A percentile compares a stretch with the other conserved stretches of the same genome.
Conservation (phyloP, 805 yeast species). For the Kuraishia floccosa region DNA sequence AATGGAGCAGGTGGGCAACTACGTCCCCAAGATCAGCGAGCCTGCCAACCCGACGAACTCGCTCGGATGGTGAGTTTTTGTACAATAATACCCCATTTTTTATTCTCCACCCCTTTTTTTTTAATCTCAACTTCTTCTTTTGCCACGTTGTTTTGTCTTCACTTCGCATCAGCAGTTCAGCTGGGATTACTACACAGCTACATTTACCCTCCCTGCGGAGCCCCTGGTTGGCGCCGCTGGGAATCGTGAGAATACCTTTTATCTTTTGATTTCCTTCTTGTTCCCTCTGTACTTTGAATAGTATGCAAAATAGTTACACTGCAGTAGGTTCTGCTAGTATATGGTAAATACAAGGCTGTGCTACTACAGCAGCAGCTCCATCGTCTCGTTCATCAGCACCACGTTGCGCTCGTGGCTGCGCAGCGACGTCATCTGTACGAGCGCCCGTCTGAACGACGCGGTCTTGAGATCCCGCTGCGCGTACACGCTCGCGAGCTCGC, state of each 20-base stretch:
- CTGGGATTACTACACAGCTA: not conserved
- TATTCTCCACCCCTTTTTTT: not conserved
- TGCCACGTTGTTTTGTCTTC: not conserved
- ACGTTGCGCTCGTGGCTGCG: slow-evolving; percentile 1
- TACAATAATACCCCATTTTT: not conserved
- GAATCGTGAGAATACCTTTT: no score
- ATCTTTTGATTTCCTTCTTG: no score
- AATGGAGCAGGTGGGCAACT: slow-evolving; percentile 16
- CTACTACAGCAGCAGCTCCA: slow-evolving; percentile 1
- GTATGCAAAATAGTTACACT: no score
- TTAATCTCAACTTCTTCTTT: not conserved
- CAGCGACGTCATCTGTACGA: no score
- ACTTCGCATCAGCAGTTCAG: not conserved
- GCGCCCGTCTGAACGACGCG: no score
- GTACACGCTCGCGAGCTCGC: no score
- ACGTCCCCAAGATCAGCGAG: slow-evolving; percentile 40
- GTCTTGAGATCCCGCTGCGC: no score
- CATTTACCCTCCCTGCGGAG: no score
- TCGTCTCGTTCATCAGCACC: slow-evolving; percentile 3
- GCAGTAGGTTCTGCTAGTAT: no score
- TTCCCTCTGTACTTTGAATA: no score
- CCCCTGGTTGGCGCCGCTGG: no score
- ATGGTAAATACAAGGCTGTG: no score
- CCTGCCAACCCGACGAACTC: slow-evolving; percentile 67
- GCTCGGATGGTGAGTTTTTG: slow-evolving; percentile 47